Conservation (phyloP, 139 green algal genomes). For the Coccomyxa sp. region DNA sequence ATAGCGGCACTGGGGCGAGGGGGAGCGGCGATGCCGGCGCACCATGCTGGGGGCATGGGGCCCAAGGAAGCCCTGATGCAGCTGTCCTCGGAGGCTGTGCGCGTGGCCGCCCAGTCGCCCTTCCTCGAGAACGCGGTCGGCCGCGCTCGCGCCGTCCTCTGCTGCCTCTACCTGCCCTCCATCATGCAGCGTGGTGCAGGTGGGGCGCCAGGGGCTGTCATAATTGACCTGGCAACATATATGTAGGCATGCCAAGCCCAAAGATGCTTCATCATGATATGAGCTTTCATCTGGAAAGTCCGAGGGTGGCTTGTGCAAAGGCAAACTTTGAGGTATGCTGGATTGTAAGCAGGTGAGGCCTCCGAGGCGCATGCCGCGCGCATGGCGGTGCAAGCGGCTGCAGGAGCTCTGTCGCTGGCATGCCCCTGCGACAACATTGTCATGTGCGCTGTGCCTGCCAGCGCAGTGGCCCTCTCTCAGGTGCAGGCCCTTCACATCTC, state of each 20-base stretch:
- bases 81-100: conserved; percentile 42
- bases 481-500: not conserved
- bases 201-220: not conserved
- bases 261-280: not conserved
- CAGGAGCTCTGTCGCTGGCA: conserved; percentile 34
- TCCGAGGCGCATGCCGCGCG: not conserved
- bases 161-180: conserved; percentile 60
- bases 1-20: conserved; percentile 57
- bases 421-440: conserved; percentile 69
- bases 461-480: not conserved
- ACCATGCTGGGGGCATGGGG: conserved; percentile 13
- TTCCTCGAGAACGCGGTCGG: conserved; percentile 65
- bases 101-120: conserved; percentile 61
- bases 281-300: not conserved
- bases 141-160: conserved; percentile 55
- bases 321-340: too few relatives aligned
- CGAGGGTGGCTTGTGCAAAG: too few relatives aligned
- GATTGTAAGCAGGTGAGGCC: too few relatives aligned
- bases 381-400: conserved; percentile 40
- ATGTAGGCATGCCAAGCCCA: too few relatives aligned
- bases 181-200: conserved; percentile 15
- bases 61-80: conserved; percentile 40
- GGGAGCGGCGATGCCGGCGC: conserved; percentile 49
- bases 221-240: too few relatives aligned
- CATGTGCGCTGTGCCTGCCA: conserved; percentile 40